A percentile compares a stretch with the other conserved stretches of the same genome.
Conservation (phyloP, 352 stramenopile species). For the Ophiocytium majus region DNA sequence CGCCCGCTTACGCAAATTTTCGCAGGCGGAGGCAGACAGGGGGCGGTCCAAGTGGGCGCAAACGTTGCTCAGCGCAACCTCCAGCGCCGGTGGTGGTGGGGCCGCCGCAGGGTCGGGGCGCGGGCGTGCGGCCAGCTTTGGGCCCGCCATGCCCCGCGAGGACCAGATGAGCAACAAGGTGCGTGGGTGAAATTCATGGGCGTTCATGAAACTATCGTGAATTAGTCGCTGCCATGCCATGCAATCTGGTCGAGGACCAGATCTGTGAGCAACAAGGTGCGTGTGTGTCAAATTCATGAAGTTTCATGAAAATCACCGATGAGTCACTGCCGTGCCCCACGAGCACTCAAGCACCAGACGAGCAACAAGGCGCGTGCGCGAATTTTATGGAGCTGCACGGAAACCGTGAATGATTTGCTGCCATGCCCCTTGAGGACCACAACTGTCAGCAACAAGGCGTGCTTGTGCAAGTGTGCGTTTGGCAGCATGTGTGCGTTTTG, state of each 20-base stretch:
- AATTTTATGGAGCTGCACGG: too few species aligned
- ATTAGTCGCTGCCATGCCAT: background rate
- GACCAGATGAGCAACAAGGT: background rate
- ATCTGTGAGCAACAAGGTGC: background rate
- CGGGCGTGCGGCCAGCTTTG: too few species aligned
- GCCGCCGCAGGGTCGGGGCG: too few species aligned
- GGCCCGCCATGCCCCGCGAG: background rate
- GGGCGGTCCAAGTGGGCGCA: background rate
- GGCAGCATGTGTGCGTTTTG: too few species aligned
- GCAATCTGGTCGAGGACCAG: background rate
- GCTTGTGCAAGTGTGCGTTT: too few species aligned
- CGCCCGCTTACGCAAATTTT: too few species aligned
- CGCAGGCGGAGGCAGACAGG: background rate
- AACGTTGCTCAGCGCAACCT: background rate
- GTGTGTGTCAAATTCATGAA: background rate
- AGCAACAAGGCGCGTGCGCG: background rate
- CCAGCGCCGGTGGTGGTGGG: background rate
- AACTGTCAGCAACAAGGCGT: too few species aligned
- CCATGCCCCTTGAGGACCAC: too few species aligned
- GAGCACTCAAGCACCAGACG: background rate
- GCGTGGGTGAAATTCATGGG: too few species aligned
- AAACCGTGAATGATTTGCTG: too few species aligned
- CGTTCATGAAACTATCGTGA: too few species aligned
- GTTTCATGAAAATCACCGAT: background rate
- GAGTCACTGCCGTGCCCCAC: background rate